Evolutionary conservation across 768 basidiomycete species (phyloP).

Genomic region (Coprinopsis cinerea): DNA sequence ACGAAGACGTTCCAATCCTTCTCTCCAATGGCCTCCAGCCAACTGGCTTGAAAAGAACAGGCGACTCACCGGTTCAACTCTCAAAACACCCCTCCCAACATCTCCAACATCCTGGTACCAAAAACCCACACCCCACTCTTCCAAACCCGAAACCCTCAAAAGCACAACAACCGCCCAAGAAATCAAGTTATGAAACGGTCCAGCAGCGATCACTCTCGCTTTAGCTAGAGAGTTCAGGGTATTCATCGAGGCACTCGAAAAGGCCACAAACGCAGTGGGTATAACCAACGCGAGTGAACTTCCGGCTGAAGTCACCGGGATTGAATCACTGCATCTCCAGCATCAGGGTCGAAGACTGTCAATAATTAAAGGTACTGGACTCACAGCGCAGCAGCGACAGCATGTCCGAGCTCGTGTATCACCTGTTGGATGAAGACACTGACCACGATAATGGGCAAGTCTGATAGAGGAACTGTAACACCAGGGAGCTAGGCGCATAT

Average conservation of each 20-base stretch:
- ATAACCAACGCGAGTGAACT: slow-evolving; percentile 55
- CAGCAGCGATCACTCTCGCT: slow-evolving; percentile 63
- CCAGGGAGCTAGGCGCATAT: slow-evolving; percentile 95
- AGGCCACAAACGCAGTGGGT: slow-evolving; percentile 71
- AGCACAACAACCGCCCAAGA: slow-evolving; percentile 45
- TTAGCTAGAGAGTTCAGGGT: slow-evolving; percentile 36
- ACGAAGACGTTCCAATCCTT: too few relatives aligned
- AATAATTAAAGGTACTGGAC: slow-evolving; percentile 16
- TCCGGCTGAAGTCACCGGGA: slow-evolving; percentile 59
- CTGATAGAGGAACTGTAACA: slow-evolving; percentile 67
- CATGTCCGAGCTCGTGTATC: slow-evolving; percentile 81
- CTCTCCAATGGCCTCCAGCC: too few relatives aligned
- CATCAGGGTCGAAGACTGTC: neutral
- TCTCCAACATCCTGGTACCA: slow-evolving; percentile 51
- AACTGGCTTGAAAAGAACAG: too few relatives aligned
- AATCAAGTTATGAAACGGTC: slow-evolving; percentile 73
- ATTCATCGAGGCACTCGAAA: slow-evolving; percentile 39
- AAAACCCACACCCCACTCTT: slow-evolving; percentile 23
- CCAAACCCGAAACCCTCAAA: slow-evolving; percentile 27
- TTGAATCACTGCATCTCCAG: slow-evolving; percentile 51
- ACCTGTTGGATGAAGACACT: slow-evolving; percentile 60
- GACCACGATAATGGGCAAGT: slow-evolving; percentile 60
- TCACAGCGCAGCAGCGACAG: slow-evolving; percentile 68
- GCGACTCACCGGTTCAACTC: slow-evolving; percentile 47
- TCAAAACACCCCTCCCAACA: slow-evolving; percentile 49